Evolutionary conservation across 306 rosid species (phyloP), one percentile per base, ranked within the genome.

Genomic region (Styphnolobium japonicum): DNA sequence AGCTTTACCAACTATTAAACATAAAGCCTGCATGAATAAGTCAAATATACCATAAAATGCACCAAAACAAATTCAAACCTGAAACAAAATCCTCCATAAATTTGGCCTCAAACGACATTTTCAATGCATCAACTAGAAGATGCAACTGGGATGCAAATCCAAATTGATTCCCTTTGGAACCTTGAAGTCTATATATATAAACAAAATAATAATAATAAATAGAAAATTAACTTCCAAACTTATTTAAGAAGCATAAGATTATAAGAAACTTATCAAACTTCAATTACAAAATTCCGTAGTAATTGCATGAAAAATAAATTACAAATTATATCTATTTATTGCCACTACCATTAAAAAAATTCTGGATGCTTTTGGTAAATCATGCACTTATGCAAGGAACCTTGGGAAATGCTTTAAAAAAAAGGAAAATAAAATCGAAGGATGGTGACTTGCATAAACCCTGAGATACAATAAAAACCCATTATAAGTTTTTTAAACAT

Each of bases 41-140:
- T 11, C 27, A 56, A 46, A 55, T 19, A 11, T 21, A 25, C 11
- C 65, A 34, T 4, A 6, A n/a, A 10, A 21, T 49, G 51, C 33
- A 27, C 53, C 23, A 7, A 42, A 73, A 78, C 56, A n/a, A 60
- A 78, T 78, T 71, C 86, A 29, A 77, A 90, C 97, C 94, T 89
- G 97, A 90, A 71, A 89, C 91, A 82, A 90, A 93, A 84, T 93
- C 93, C 84, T 90, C 92, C 83, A 90, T 73, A 85, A 93, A 89
- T 53, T 85, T 91, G 79, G 94, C 97, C 70, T 85, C 77, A 40
- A 93, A 90, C 16, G 97, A 89, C 89, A 75, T 83, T 73, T 85
- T 65, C 82, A 89, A 82, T 56, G 94, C 86, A 64, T 89, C 92
- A 77, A 88, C 80, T 69, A 90, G 83, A 82, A 82, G 87, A 66